Conservation (phyloP, 345 rosid genomes). For the Sonneratia caseolaris region DNA sequence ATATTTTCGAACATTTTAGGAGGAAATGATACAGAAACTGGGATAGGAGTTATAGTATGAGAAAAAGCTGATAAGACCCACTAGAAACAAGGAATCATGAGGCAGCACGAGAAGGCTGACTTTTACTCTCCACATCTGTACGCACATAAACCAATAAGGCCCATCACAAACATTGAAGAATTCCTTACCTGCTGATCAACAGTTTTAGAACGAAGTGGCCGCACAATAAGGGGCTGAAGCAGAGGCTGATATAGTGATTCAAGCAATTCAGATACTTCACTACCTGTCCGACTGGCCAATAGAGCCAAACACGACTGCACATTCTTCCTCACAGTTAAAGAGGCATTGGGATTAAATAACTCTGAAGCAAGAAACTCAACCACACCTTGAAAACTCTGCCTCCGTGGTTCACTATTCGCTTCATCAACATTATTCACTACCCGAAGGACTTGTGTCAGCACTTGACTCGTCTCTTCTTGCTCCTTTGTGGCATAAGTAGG, state of each 20-base stretch:
- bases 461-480: conserved; percentile 98
- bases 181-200: conserved; percentile 89
- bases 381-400: conserved; percentile 87
- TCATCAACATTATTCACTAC: conserved; percentile 96
- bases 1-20: no score
- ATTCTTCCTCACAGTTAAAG: conserved; percentile 80
- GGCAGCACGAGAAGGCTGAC: not conserved
- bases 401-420: conserved; percentile 86
- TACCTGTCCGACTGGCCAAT: conserved; percentile 96
- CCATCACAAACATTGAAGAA: conserved; percentile 3
- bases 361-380: conserved; percentile 92
- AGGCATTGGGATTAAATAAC: conserved; percentile 80
- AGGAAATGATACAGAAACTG: not conserved
- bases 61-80: not conserved
- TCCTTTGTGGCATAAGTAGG: conserved; percentile 90
- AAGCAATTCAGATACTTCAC: conserved; percentile 95
- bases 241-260: conserved; percentile 77
- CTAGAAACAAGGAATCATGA: not conserved
- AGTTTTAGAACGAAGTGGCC: conserved; percentile 84
- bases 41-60: not conserved
- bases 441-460: conserved; percentile 92
- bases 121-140: not conserved
- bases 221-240: conserved; percentile 84
- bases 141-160: conserved; percentile 4
- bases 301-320: conserved; percentile 93